Evolutionary conservation across 768 basidiomycete genomes (phyloP).

Genomic region (Tricholoma flavovirens): DNA sequence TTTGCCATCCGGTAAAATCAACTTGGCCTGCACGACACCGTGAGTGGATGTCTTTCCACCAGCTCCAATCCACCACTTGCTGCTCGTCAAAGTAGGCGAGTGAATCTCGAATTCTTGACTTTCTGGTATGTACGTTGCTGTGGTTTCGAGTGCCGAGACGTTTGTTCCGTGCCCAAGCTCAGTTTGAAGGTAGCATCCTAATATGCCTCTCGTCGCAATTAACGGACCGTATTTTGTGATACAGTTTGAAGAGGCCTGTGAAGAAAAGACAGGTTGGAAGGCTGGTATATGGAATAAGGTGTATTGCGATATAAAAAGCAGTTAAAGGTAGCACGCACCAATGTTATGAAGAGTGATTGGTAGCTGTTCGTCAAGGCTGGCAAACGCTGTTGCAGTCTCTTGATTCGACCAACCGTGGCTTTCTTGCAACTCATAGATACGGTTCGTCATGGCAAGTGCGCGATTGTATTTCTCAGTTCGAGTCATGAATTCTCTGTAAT

Average conservation of each 20-base stretch:
- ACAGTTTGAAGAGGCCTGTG: conserved; percentile 54
- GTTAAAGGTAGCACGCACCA: conserved; percentile 24
- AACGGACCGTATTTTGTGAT: conserved; percentile 46
- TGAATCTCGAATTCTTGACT: conserved; percentile 69
- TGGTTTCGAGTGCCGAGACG: conserved; percentile 64
- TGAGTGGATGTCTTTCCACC: conserved; percentile 70
- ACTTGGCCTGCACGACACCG: conserved; percentile 69
- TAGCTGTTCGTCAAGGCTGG: conserved; percentile 45
- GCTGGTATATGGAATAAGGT: conserved; percentile 26
- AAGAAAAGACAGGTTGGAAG: conserved; percentile 62
- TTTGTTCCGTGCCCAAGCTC: conserved; percentile 78
- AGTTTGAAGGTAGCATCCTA: conserved; percentile 73
- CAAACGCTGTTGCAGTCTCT: conserved; percentile 42
- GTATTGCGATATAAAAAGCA: conserved; percentile 3
- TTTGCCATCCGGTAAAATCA: conserved; percentile 55
- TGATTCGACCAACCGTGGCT: conserved; percentile 46
- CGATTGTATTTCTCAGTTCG: conserved; percentile 54
- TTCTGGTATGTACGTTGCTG: conserved; percentile 66
- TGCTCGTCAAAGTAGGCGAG: conserved; percentile 67
- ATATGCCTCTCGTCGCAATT: conserved; percentile 48
- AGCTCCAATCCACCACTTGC: conserved; percentile 81
- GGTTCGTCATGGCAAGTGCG: conserved; percentile 47
- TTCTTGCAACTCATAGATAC: conserved; percentile 55
- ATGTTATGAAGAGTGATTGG: conserved; percentile 37
- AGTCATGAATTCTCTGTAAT: conserved; percentile 48